Evolutionary conservation across 345 rosid genomes (phyloP).

Genomic region (Sisymbrium altissimum): DNA sequence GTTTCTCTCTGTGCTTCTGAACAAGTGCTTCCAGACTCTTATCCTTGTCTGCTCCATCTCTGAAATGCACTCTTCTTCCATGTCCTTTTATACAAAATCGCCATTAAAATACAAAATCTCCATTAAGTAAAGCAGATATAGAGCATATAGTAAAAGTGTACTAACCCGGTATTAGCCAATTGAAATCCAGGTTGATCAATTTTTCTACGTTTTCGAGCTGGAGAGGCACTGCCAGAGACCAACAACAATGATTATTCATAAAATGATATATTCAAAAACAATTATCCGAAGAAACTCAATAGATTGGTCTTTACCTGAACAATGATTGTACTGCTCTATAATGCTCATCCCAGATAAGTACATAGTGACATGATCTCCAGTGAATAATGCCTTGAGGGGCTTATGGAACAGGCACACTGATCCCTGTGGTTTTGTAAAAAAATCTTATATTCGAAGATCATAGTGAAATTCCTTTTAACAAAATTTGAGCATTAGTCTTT

Average conservation of each 20-base stretch:
- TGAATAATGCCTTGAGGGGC: constrained; percentile 34
- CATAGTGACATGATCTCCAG: constrained; percentile 32
- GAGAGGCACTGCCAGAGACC: constrained; percentile 28
- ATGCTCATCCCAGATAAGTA: constrained; percentile 30
- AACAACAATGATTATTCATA: background rate
- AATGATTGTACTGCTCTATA: constrained; percentile 27
- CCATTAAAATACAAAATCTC: background rate
- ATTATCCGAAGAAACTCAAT: background rate
- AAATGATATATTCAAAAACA: background rate
- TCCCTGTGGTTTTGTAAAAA: constrained; percentile 25
- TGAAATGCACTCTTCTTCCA: constrained; percentile 30
- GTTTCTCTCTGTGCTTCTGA: constrained; percentile 29
- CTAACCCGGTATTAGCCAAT: constrained; percentile 32
- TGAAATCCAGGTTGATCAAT: constrained; percentile 30
- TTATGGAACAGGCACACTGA: constrained; percentile 34
- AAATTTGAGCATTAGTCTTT: background rate
- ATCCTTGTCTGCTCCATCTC: constrained; percentile 27
- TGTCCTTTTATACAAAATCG: constrained; percentile 20
- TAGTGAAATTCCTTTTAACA: background rate
- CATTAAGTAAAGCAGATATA: background rate
- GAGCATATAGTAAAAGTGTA: background rate
- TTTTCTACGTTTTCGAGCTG: constrained; percentile 31
- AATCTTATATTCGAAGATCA: constrained; percentile 5
- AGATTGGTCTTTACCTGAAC: constrained; percentile 27
- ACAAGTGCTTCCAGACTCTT: constrained; percentile 29